These are phyloP conservation scores for Sordaria brevicollis DNA, from an alignment of 495 filamentous ascomycete species.

Conservation along the genomic window DNA sequence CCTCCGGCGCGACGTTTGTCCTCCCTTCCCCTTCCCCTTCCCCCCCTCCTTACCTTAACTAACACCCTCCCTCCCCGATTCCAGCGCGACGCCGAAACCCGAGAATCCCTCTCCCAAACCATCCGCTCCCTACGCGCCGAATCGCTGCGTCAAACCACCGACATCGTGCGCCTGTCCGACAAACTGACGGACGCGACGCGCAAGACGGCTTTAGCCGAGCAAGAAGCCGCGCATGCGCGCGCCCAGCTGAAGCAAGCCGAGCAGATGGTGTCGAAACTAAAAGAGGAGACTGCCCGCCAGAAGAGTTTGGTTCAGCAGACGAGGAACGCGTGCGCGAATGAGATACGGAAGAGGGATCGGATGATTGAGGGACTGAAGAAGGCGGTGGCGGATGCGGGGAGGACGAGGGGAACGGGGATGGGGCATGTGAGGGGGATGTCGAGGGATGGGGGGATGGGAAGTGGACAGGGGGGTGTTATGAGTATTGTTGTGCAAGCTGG, in stretches of 20 bases:
- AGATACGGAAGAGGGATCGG: constrained; percentile 82
- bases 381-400: constrained; percentile 46
- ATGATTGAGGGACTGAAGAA: constrained; percentile 82
- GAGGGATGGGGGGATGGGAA: not conserved
- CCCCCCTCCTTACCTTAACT: not conserved
- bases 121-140: constrained; percentile 63
- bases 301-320: constrained; percentile 73
- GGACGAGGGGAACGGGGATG: constrained; percentile 35
- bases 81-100: constrained; percentile 80
- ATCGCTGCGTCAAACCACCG: constrained; percentile 57
- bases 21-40: not conserved
- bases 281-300: constrained; percentile 69
- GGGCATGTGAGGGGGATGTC: not conserved
- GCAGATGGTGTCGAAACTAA: constrained; percentile 52
- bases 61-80: not conserved
- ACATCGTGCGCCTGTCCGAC: constrained; percentile 49
- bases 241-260: constrained; percentile 63
- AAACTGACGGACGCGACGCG: constrained; percentile 63
- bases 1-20: constrained; percentile 63
- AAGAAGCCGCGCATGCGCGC: constrained; percentile 59
- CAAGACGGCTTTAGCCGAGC: constrained; percentile 61
- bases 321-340: constrained; percentile 77
- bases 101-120: constrained; percentile 68
- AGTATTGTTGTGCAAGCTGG: constrained; percentile 37
- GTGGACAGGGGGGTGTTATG: constrained; percentile 35